Base-by-base conservation (phyloP, 2,329 filamentous ascomycete genomes). In the Polychaeton citri region DNA sequence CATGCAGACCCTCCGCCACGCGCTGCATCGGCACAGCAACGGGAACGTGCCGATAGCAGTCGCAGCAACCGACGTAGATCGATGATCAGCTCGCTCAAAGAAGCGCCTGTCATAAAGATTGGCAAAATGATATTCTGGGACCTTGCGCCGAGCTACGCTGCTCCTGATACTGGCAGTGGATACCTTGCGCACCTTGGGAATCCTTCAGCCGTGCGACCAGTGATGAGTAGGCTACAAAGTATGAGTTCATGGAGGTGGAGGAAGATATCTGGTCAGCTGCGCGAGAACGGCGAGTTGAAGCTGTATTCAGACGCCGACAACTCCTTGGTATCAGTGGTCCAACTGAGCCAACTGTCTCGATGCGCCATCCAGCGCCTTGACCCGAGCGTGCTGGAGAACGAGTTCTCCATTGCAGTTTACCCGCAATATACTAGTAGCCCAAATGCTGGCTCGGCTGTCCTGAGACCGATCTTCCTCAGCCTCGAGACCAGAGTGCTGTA, bases 391-490 rank as follows among this genome's bases (percentile, higher is more conserved):
- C 62, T 98, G 30, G 85, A 93, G 44, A 83, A 90, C 56, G 85
- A 95, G 40, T 90, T 83, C 53, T 96, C 87, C 62, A 82, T 98
- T 43, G 87, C 84, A 35, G 88, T 98, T 32, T 95, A 95, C 52
- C 88, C 90, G 12, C 87, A 88, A 43, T 96, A 98, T 59, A 78
- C 84, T 1, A 71, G 81, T 7, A 76, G 75, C 15, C 73, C 83
- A 1, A 80, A 75, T 2, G 72, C 80, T 13, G 50, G 40, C 17
- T 67, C 88, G 38, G 80, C 81, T 5, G 73, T 88, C 19, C 78
- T 85, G 40, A 76, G 83, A n/a, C 88, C 90, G 0, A 78, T 96
- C 21, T 95, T 93, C 54, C 67, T 98, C 21, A 81, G 84, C 3
- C 62, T 95, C 31, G 88, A 96, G 47, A 87, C 76, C 18, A 74